These are phyloP conservation scores for Noccaea bulbosa DNA, from an alignment of 345 rosid genomes.

Conservation along the genomic window DNA sequence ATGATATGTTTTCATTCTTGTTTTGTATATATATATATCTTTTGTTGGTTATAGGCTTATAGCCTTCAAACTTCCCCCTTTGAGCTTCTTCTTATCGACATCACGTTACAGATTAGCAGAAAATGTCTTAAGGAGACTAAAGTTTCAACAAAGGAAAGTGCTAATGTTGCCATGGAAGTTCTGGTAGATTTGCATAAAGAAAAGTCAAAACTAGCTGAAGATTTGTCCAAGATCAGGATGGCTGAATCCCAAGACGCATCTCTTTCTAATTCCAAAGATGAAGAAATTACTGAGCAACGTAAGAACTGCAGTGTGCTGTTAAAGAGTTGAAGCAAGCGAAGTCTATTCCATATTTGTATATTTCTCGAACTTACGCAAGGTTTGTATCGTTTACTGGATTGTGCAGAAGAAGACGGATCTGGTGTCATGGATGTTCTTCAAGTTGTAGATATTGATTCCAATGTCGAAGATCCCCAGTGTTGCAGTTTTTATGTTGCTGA, in stretches of 20 bases:
- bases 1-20: slow-evolving; percentile 21
- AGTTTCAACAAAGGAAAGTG: slow-evolving; percentile 42
- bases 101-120: slow-evolving; percentile 52
- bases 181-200: slow-evolving; percentile 53
- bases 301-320: slow-evolving; percentile 29
- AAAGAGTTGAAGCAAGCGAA: slow-evolving; percentile 14
- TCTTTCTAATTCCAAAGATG: slow-evolving; percentile 46
- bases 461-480: slow-evolving; percentile 63
- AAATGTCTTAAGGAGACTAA: slow-evolving; percentile 45
- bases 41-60: slow-evolving; percentile 9
- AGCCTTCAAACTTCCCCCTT: slow-evolving; percentile 11
- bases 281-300: slow-evolving; percentile 35
- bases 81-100: slow-evolving; percentile 27
- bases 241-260: slow-evolving; percentile 49
- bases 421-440: slow-evolving; percentile 37
- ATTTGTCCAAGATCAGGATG: slow-evolving; percentile 73
- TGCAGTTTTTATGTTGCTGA: slow-evolving; percentile 83
- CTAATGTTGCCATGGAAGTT: slow-evolving; percentile 45
- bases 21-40: slow-evolving; percentile 16
- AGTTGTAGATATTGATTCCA: slow-evolving; percentile 75
- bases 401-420: slow-evolving; percentile 56
- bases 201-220: slow-evolving; percentile 69
- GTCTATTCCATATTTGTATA: slow-evolving; percentile 1
- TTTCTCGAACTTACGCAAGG: slow-evolving; percentile 9
- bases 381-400: slow-evolving; percentile 37